A percentile compares a stretch with the other conserved stretches of the same genome.
phyloP scores from a whole-genome alignment of 1,284 basidiomycete genomes.

The Coniophora puteana region DNA sequence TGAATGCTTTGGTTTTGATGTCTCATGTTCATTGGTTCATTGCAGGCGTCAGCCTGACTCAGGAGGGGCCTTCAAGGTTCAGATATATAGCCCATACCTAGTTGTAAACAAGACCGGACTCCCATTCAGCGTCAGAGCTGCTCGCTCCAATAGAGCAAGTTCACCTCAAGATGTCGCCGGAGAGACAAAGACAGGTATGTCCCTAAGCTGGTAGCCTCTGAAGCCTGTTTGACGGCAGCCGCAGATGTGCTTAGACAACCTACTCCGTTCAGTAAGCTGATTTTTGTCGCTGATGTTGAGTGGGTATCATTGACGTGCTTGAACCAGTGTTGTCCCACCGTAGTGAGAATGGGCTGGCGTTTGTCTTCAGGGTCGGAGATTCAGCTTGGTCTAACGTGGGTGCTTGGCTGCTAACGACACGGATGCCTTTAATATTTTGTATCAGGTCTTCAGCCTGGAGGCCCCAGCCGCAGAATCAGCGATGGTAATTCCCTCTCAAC shows the following conservation, averaged over 20 bases:
- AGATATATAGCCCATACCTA: conserved; percentile 93
- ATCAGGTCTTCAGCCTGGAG: conserved; percentile 81
- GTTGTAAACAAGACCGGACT: conserved; percentile 93
- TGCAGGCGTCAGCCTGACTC: conserved; percentile 81
- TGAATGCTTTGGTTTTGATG: neutral
- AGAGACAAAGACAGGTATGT: conserved; percentile 54
- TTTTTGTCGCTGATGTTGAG: conserved; percentile 28
- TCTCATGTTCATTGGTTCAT: conserved; percentile 4
- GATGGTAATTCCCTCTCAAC: conserved; percentile 70
- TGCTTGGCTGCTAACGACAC: neutral
- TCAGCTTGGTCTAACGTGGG: conserved; percentile 88
- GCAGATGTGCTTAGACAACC: conserved; percentile 57
- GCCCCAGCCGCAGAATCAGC: conserved; percentile 89
- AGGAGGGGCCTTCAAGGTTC: conserved; percentile 98
- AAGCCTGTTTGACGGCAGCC: conserved; percentile 8
- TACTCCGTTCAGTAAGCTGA: conserved; percentile 59
- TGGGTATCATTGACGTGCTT: conserved; percentile 33
- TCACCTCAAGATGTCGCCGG: conserved; percentile 85
- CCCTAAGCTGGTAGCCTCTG: conserved; percentile 5
- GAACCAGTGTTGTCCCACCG: conserved; percentile 84
- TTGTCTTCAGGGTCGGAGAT: conserved; percentile 81
- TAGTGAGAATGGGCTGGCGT: conserved; percentile 80
- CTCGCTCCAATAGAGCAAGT: conserved; percentile 67
- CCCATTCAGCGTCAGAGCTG: conserved; percentile 76
- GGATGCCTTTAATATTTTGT: conserved; percentile 4